phyloP scores from a whole-genome alignment of 1,139 yeast genomes.

The Geotrichum cucujoidarum region DNA sequence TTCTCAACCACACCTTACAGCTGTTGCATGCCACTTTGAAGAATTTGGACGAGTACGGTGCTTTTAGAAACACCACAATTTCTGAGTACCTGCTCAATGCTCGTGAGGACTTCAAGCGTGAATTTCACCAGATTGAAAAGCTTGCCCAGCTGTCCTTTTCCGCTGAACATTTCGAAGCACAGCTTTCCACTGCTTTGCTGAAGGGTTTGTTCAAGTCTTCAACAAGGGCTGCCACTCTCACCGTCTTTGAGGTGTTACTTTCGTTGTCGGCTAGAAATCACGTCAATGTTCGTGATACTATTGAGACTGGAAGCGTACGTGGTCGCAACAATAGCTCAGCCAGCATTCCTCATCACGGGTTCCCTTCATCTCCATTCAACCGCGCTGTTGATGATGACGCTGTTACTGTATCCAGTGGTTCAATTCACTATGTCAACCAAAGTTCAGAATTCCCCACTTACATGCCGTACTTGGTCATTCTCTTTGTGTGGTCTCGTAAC shows the following conservation, averaged over 20 bases:
- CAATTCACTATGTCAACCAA: neutral
- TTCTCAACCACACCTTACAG: constrained; percentile 29
- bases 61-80: constrained; percentile 27
- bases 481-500: constrained; percentile 49
- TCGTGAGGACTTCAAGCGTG: constrained; percentile 42
- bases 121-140: constrained; percentile 46
- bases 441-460: constrained; percentile 23
- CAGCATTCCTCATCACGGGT: constrained; percentile 7
- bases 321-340: constrained; percentile 10
- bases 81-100: constrained; percentile 38
- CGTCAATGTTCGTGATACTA: constrained; percentile 11
- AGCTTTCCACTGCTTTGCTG: constrained; percentile 48
- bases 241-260: constrained; percentile 49
- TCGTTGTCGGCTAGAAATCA: constrained; percentile 42
- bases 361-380: neutral
- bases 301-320: constrained; percentile 4
- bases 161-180: constrained; percentile 49
- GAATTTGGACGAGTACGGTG: constrained; percentile 30
- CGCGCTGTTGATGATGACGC: constrained; percentile 9
- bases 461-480: constrained; percentile 49
- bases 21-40: constrained; percentile 29
- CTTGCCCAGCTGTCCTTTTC: constrained; percentile 42
- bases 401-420: constrained; percentile 10
- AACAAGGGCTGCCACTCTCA: constrained; percentile 53
- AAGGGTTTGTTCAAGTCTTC: constrained; percentile 64